Base-by-base conservation (phyloP, 306 rosid species). In the Amphicarpaea edgeworthii region DNA sequence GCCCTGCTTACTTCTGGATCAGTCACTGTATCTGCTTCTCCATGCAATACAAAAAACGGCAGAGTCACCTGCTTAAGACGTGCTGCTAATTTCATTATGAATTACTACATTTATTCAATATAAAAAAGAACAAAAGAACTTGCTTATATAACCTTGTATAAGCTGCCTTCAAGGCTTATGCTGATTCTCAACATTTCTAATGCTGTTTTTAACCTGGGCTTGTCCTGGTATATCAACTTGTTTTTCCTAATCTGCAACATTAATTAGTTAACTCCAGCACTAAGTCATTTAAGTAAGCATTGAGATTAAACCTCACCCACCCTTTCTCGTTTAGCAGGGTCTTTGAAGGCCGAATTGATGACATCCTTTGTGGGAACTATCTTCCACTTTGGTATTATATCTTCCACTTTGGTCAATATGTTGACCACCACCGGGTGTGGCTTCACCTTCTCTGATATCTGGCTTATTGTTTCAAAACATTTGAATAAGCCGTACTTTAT, bases 391-490 rank as follows among this genome's bases (percentile, higher is more conserved):
- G 99, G 99, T 62, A 92, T 92, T 4, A 95, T 62, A 65, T 85
- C 89, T 84, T 85, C 99, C 16, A 92, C 91, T 83, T 55, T 91
- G 1, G 97, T 92, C 75, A 92, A 72, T 7, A 92, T 60, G 72
- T 88, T 89, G 72, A 96, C 78, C 1, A 96, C 93, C 82, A 89
- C 70, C 1, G 88, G 99, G 83, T 92, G 99, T 58, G 99, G 99
- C 83, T 95, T 92, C 83, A 95, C 89, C 77, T 95, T 89, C 89
- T 95, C 99, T 9, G 99, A 95, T 83, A 95, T 95, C 99, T 95
- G 79, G 58, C 41, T 59, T 21, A 43, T 68, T 7, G 43, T 67
- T 75, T 38, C 3, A 57, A n/a, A n/a, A 68, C 69, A 83, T n/a
- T 75, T 34, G 21, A 68, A 26, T 53, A 30, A 75, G 14, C 16